Evolutionary conservation across 1,139 yeast species (phyloP).

Genomic region (Lodderomyces elongisporus): DNA sequence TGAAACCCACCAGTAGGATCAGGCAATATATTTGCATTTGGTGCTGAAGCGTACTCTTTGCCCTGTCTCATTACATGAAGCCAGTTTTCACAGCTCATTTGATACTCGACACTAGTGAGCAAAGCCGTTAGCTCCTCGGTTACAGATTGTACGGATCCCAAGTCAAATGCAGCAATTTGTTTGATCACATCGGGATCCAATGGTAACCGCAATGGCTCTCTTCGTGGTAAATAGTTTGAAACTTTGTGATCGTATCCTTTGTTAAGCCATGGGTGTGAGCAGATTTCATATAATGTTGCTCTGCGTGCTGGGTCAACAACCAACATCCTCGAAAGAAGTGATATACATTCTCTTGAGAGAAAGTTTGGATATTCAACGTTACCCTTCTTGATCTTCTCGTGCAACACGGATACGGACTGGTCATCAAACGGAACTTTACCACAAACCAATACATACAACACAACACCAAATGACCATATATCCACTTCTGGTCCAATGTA

Average conservation of each 20-base stretch:
- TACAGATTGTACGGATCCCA: conserved; percentile 64
- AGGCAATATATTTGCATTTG: conserved; percentile 38
- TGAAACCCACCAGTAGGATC: conserved; percentile 92
- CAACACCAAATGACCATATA: conserved; percentile 98
- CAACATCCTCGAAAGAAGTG: conserved; percentile 79
- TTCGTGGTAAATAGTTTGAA: conserved; percentile 65
- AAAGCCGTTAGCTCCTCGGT: conserved; percentile 52
- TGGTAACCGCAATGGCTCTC: conserved; percentile 72
- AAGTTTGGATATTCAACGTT: conserved; percentile 86
- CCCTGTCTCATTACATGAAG: conserved; percentile 40
- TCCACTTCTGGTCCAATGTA: conserved; percentile 97
- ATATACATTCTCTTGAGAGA: conserved; percentile 78
- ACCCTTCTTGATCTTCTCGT: conserved; percentile 91
- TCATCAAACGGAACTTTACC: conserved; percentile 99
- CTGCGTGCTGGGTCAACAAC: conserved; percentile 84
- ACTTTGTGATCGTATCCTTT: conserved; percentile 79
- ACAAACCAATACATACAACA: conserved; percentile 86
- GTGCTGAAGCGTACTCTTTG: conserved; percentile 38
- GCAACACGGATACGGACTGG: conserved; percentile 85
- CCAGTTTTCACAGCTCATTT: conserved; percentile 64
- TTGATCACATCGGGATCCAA: conserved; percentile 65
- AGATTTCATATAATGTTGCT: conserved; percentile 73
- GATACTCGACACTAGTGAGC: conserved; percentile 65
- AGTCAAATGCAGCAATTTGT: conserved; percentile 75
- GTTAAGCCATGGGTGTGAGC: conserved; percentile 92